Percentiles rank a stretch among this genome's conserved stretches.
These are phyloP conservation scores for Elaeis guineensis DNA, from an alignment of 176 grass and related monocot genomes.

Conservation along the genomic window DNA sequence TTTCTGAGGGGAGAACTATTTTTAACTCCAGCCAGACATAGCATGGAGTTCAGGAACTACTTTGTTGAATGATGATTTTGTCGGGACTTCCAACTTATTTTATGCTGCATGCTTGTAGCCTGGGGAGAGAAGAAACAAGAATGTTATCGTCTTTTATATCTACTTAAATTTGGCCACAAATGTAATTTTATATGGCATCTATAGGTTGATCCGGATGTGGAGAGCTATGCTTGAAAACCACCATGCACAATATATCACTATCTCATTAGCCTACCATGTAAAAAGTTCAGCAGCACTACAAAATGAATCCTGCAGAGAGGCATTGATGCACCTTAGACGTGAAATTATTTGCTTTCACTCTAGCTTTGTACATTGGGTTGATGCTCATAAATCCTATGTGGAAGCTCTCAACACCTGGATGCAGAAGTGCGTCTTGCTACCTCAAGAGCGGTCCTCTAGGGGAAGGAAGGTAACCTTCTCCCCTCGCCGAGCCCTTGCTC, in stretches of 20 bases:
- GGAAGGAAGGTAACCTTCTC: slow-evolving; percentile 52
- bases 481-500: slow-evolving; percentile 67
- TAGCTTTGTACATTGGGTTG: slow-evolving; percentile 54
- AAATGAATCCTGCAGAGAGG: slow-evolving; percentile 38
- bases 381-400: slow-evolving; percentile 47
- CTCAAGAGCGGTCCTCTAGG: slow-evolving; percentile 30
- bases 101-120: too few species aligned
- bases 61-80: too few species aligned
- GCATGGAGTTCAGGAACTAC: too few species aligned
- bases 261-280: slow-evolving; percentile 77
- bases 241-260: slow-evolving; percentile 91
- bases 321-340: slow-evolving; percentile 35
- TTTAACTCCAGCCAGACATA: too few species aligned
- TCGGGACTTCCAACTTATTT: too few species aligned
- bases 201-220: slow-evolving; percentile 93
- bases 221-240: slow-evolving; percentile 92
- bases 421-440: slow-evolving; percentile 79
- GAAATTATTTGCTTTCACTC: slow-evolving; percentile 60
- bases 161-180: too few species aligned
- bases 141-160: too few species aligned
- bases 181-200: slow-evolving; percentile 1
- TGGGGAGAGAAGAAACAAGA: too few species aligned
- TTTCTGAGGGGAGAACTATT: too few species aligned
- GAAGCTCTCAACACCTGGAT: slow-evolving; percentile 68
- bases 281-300: slow-evolving; percentile 36